These are phyloP conservation scores for Effrenium voratum DNA, from an alignment of 73 alveolate species.

Conservation along the genomic window DNA sequence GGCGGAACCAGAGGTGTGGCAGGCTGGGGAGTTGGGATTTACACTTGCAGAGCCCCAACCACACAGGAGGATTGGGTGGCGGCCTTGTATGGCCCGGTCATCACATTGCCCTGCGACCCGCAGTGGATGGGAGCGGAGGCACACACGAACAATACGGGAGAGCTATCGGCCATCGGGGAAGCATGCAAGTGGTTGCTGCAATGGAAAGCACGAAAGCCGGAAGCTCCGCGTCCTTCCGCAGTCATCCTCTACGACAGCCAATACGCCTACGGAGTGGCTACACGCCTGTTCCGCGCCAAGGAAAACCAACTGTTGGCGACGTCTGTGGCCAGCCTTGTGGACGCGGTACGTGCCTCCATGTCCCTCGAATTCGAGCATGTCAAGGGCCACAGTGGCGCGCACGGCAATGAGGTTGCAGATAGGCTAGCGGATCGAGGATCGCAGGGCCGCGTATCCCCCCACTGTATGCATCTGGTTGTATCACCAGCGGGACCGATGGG, in stretches of 20 bases:
- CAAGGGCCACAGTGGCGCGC: neutral
- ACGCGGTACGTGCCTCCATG: neutral
- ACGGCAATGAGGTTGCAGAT: neutral
- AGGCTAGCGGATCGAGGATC: neutral
- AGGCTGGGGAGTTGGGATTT: conserved; percentile 3
- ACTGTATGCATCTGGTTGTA: neutral
- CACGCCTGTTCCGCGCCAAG: neutral
- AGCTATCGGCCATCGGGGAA: neutral
- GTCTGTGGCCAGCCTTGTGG: neutral
- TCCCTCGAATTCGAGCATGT: neutral
- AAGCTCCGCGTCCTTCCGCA: too few relatives aligned
- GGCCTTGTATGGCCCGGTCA: neutral
- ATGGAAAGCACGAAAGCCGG: neutral
- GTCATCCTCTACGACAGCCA: neutral
- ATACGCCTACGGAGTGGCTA: neutral
- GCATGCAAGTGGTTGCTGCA: neutral
- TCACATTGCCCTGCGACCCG: neutral
- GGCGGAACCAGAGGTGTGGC: neutral
- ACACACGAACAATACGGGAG: conserved; percentile 19
- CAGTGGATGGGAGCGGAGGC: neutral
- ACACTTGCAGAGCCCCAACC: neutral
- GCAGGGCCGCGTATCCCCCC: neutral
- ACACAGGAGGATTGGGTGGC: neutral
- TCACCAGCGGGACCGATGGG: neutral
- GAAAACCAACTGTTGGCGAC: neutral